Conservation (phyloP, 257 asterid genomes). For the Voacanga thouarsii region DNA sequence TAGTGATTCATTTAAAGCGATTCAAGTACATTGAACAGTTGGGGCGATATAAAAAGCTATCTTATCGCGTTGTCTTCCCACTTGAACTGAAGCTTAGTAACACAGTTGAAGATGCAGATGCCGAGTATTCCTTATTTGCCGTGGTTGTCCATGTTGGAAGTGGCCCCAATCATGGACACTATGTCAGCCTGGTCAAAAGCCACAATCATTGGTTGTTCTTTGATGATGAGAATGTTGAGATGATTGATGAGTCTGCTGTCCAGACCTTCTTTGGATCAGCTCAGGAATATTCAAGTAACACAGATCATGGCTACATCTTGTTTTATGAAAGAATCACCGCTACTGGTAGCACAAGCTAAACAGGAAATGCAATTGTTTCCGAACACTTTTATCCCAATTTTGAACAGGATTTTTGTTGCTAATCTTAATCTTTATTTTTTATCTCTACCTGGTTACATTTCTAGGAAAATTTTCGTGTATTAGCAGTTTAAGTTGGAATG, state of each 20-base stretch:
- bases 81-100: conserved; percentile 78
- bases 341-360: conserved; percentile 37
- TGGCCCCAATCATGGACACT: conserved; percentile 94
- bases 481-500: conserved; percentile 19
- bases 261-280: conserved; percentile 89
- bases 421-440: conserved; percentile 21
- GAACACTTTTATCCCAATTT: conserved; percentile 22
- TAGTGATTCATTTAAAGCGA: conserved; percentile 78
- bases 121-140: conserved; percentile 72
- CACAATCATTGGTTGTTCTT: conserved; percentile 86
- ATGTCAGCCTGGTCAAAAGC: conserved; percentile 84
- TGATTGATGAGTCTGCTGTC: conserved; percentile 79
- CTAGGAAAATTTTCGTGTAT: conserved; percentile 14
- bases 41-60: conserved; percentile 72
- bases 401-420: conserved; percentile 19
- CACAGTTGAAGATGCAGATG: conserved; percentile 79
- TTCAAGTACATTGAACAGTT: conserved; percentile 82
- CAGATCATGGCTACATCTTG: conserved; percentile 82
- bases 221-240: conserved; percentile 85
- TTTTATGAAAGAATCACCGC: conserved; percentile 58
- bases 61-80: conserved; percentile 84
- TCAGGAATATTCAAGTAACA: conserved; percentile 78
- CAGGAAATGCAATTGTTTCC: conserved; percentile 20
- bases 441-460: conserved; percentile 10
- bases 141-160: conserved; percentile 86